These are phyloP conservation scores for Cornus suecica DNA, from an alignment of 148 eudicot species.

Conservation along the genomic window DNA sequence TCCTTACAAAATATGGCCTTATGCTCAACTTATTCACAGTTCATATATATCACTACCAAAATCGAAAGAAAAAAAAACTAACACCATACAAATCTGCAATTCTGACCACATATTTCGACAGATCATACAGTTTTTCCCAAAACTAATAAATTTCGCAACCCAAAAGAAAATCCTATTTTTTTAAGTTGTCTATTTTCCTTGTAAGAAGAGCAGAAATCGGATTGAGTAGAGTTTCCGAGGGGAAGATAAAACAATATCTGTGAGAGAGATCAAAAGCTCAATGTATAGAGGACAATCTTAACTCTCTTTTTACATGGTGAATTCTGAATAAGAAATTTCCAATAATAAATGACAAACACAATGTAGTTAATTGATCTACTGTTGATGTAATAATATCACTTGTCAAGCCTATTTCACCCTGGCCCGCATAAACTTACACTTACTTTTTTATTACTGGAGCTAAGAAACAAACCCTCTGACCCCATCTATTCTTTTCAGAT, in stretches of 20 bases:
- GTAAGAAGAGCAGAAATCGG: too few species aligned
- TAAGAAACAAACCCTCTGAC: too few species aligned
- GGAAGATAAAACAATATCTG: too few species aligned
- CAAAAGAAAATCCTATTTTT: too few species aligned
- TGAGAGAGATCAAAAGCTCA: background rate
- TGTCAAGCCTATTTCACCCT: background rate
- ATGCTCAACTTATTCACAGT: background rate
- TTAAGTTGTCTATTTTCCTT: background rate
- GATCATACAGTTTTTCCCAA: too few species aligned
- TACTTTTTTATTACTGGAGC: too few species aligned
- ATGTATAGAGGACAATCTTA: background rate
- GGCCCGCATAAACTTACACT: background rate
- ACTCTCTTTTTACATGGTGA: background rate
- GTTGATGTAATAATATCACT: too few species aligned
- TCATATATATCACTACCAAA: background rate
- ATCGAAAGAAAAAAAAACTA: background rate
- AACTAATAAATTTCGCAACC: background rate
- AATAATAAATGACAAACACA: too few species aligned
- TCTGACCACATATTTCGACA: background rate
- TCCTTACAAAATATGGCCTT: background rate
- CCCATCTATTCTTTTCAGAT: too few species aligned
- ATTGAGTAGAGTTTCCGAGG: too few species aligned
- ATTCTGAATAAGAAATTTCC: too few species aligned
- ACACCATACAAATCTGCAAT: background rate
- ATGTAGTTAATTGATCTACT: too few species aligned